Evolutionary conservation across 371 early-diverging fungal species (phyloP).

Genomic region (Mucor indicus): DNA sequence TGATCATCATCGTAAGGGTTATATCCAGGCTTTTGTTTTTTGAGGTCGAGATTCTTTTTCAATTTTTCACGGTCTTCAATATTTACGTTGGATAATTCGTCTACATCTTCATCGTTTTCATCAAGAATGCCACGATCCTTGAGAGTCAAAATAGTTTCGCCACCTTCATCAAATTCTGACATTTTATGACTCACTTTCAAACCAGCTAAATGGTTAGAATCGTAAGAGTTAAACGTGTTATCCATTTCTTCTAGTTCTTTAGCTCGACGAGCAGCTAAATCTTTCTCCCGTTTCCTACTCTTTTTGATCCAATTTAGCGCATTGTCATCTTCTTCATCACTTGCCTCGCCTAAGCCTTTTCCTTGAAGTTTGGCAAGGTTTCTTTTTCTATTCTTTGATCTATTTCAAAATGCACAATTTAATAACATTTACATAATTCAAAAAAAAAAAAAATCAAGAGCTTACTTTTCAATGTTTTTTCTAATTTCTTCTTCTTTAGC

Average conservation of each 20-base stretch:
- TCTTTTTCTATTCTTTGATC: slow-evolving; percentile 59
- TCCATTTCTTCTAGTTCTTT: slow-evolving; percentile 48
- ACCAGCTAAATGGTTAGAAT: slow-evolving; percentile 63
- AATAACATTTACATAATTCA: too few species aligned
- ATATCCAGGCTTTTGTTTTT: slow-evolving; percentile 70
- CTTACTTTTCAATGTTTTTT: slow-evolving; percentile 56
- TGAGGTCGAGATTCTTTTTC: slow-evolving; percentile 73
- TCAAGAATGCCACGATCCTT: slow-evolving; percentile 81
- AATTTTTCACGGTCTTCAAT: slow-evolving; percentile 68
- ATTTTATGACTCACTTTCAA: slow-evolving; percentile 77
- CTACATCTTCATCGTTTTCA: slow-evolving; percentile 65
- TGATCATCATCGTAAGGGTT: slow-evolving; percentile 84
- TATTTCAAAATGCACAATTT: too few species aligned
- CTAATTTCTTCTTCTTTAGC: slow-evolving; percentile 47
- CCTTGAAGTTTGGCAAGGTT: slow-evolving; percentile 61
- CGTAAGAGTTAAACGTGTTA: slow-evolving; percentile 33
- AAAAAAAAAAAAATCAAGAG: not conserved
- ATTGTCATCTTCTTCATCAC: slow-evolving; percentile 57
- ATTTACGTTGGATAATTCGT: slow-evolving; percentile 70
- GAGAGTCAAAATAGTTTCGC: slow-evolving; percentile 82
- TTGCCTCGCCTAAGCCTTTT: slow-evolving; percentile 68
- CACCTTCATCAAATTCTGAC: slow-evolving; percentile 67
- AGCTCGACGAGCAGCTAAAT: slow-evolving; percentile 50
- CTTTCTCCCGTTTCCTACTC: slow-evolving; percentile 48
- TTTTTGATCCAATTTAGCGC: slow-evolving; percentile 65